Base-by-base conservation (phyloP, 2,329 filamentous ascomycete species). In the Sporothrix brasiliensis region DNA sequence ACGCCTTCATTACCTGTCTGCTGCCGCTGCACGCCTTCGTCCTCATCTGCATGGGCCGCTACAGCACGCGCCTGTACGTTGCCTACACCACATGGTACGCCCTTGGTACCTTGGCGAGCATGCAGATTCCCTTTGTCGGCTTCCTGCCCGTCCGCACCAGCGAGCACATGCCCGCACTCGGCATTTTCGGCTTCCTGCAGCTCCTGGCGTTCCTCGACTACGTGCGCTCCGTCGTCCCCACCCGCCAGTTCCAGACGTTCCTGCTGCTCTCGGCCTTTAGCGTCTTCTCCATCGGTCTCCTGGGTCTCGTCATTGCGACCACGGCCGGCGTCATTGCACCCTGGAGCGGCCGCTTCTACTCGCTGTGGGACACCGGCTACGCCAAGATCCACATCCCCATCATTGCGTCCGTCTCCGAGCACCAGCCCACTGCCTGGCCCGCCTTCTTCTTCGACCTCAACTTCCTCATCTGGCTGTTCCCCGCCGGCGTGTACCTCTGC, bases 351-450 rank as follows among this genome's bases (percentile, higher is more conserved):
- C 94, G 95, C 76, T 99, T 99, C 87, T 99, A 99, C 84, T 99
- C 96, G 27, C 89, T 99, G 44, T 99, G 94, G 93, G 96, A 99
- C 79, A 99, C 95, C 6, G 91, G 93, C 76, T 99, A 99, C 79
- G 95, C 95, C 77, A 99, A 99, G 86, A 96, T 98, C 74, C 95
- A 99, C 78, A 99, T 99, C 78, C 95, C 95, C 73, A 99, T 99
- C 79, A 99, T 99, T 79, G 95, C 95, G 3, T 99, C 95, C n/a
- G 95, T 99, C 61, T 99, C 95, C 1, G 95, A 99, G 83, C 95
- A 99, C 83, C 95, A 99, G 83, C 95, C 95, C 69, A 99, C 95
- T 50, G 95, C 95, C 56, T 99, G 95, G 95, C 95, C 95, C 2
- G 93, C 96, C 19, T 99, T 97, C 86, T 99, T 99, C 85, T 99